A percentile compares a stretch with the other conserved stretches of the same genome.
Evolutionary conservation across 257 asterid genomes (phyloP).

Genomic region (Jacaranda mimosifolia): DNA sequence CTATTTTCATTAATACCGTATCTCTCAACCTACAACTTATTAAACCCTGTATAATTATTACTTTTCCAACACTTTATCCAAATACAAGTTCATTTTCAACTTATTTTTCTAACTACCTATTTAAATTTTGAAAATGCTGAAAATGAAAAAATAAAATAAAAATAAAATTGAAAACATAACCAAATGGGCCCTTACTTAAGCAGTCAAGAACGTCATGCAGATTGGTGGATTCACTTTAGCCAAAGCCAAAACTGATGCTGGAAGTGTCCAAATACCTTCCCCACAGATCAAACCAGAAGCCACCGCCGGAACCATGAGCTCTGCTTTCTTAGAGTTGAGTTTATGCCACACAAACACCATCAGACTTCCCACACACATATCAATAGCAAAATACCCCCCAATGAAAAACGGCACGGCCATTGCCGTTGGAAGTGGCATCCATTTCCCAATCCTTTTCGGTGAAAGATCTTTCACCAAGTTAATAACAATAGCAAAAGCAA

Average conservation of each 20-base stretch:
- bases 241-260: constrained; percentile 73
- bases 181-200: constrained; percentile 26
- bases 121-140: too few species aligned
- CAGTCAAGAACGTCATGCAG: constrained; percentile 68
- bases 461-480: constrained; percentile 60
- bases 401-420: constrained; percentile 76
- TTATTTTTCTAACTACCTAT: too few species aligned
- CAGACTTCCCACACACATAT: constrained; percentile 76
- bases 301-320: constrained; percentile 70
- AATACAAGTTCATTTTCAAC: too few species aligned
- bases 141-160: too few species aligned
- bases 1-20: too few species aligned
- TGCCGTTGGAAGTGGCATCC: constrained; percentile 80
- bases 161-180: too few species aligned
- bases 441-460: constrained; percentile 55
- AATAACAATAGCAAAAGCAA: constrained; percentile 57
- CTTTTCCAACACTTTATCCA: too few species aligned
- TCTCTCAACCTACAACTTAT: too few species aligned
- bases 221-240: constrained; percentile 69
- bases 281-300: constrained; percentile 86
- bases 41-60: too few species aligned
- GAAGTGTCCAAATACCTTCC: constrained; percentile 80
- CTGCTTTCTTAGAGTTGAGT: constrained; percentile 53
- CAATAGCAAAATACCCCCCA: constrained; percentile 69
- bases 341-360: constrained; percentile 65